Evolutionary conservation across 2,329 filamentous ascomycete species (phyloP), one percentile per base, ranked within the genome.

Genomic region (Arthrobotrys iridis): DNA sequence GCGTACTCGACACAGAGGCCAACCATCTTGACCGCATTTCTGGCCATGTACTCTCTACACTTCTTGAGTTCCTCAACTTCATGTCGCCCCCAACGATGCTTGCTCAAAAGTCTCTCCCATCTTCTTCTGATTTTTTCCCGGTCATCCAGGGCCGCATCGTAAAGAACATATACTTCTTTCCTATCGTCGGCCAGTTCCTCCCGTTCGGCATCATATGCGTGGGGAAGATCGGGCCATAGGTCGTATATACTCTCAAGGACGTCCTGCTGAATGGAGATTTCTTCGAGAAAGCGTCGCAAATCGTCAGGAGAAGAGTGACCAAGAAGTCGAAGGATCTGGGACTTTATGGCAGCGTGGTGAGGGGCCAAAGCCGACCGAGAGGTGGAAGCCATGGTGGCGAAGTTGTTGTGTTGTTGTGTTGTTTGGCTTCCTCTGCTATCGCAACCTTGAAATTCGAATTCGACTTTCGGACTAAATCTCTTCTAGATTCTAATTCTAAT

Each of bases 191-290:
- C 63, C 35, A 75, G 50, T 40, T 75, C 71, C 40, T 75, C 71
- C 20, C 71, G 45, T 52, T 75, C 71, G 24, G 71, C 71, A 26
- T 75, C 71, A 40, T 75, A 75, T 40, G 71, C 71, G 30, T 68
- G 71, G 18, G 71, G 71, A 28, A 75, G 50, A 26, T 75, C 71
- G 50, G 71, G 71, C 71, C 71, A 75, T n/a, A 75, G 58, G 18
- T 75, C 71, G 58, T 63, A 75, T 45, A 75, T 67, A 26, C 48
- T 68, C 58, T 75, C 71, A n/a, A 75, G 63, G n/a, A 75, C 71
- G 33, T 75, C 71, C 58, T 75, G 71, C 57, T 75, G 71, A 11
- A 75, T 68, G 1, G 71, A 75, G 33, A 75, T 75, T 43, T 75
- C 71, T 35, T 75, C 71, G 46, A 75, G 63, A 26, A 75, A 64